These are phyloP conservation scores for Apiospora kogelbergensis DNA, from an alignment of 2,329 filamentous ascomycete genomes.

Conservation along the genomic window DNA sequence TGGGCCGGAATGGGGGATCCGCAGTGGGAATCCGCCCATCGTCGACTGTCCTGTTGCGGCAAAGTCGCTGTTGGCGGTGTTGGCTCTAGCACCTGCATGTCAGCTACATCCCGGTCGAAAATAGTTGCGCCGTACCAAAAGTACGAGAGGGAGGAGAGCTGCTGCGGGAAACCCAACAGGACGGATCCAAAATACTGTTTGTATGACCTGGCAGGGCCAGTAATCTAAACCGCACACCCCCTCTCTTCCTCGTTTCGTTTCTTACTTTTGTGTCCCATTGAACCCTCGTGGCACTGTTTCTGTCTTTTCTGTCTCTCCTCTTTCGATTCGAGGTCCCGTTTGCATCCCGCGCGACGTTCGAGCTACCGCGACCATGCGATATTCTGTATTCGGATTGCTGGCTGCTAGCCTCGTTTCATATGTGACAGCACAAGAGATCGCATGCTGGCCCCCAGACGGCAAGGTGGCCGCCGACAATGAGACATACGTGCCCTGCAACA, in stretches of 20 bases:
- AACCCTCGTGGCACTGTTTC: background rate
- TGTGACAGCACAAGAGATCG: constrained; percentile 11
- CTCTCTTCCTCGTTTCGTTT: constrained; percentile 1
- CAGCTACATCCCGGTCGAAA: background rate
- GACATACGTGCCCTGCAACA: constrained; percentile 33
- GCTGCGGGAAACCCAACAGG: background rate
- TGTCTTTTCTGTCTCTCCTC: background rate
- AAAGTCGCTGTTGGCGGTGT: background rate
- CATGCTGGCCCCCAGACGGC: constrained; percentile 32
- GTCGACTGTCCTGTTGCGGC: background rate
- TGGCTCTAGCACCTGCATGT: constrained; percentile 2
- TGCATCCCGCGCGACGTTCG: background rate
- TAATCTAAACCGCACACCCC: background rate
- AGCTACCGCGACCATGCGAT: background rate
- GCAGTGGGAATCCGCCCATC: background rate
- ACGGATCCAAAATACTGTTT: background rate
- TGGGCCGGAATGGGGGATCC: background rate
- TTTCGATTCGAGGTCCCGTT: background rate
- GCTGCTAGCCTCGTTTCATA: background rate
- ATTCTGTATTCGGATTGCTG: background rate
- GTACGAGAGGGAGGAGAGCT: background rate
- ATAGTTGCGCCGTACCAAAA: background rate
- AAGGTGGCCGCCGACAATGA: constrained; percentile 24
- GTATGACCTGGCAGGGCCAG: background rate
- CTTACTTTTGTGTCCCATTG: background rate